These are phyloP conservation scores for Fusarium sp. DNA, from an alignment of 2,329 filamentous ascomycete species.

Conservation along the genomic window DNA sequence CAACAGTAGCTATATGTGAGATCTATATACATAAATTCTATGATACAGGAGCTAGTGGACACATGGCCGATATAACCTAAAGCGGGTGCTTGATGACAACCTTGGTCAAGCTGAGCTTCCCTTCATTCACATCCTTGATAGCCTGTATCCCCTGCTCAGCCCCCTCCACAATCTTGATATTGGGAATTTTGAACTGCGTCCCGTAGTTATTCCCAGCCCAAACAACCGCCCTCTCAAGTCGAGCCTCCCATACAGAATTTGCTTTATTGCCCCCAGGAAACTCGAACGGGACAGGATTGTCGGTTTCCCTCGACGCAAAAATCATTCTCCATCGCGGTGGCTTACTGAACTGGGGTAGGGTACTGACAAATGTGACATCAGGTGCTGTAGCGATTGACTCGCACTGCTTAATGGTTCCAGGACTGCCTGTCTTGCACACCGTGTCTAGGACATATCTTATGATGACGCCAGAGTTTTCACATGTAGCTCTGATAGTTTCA, in stretches of 20 bases:
- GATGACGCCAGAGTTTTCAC: background rate
- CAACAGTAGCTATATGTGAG: background rate
- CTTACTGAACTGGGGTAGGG: background rate
- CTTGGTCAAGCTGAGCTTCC: background rate
- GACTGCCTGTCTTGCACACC: background rate
- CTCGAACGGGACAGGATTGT: background rate
- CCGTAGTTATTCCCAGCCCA: background rate
- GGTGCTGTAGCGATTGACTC: background rate
- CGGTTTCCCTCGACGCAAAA: background rate
- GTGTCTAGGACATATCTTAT: background rate
- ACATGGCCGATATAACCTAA: background rate
- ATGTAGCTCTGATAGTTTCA: background rate
- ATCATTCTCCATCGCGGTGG: background rate
- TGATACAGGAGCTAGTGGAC: background rate
- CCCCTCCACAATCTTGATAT: background rate
- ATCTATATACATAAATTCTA: fast-evolving
- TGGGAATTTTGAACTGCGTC: background rate
- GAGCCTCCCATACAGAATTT: background rate
- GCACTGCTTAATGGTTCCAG: background rate
- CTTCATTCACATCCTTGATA: background rate
- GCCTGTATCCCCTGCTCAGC: background rate
- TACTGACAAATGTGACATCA: background rate
- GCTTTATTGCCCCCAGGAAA: background rate
- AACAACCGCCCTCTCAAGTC: background rate
- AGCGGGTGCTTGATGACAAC: background rate